phyloP scores from a whole-genome alignment of 306 rosid species.

The Rosa multiflora region DNA sequence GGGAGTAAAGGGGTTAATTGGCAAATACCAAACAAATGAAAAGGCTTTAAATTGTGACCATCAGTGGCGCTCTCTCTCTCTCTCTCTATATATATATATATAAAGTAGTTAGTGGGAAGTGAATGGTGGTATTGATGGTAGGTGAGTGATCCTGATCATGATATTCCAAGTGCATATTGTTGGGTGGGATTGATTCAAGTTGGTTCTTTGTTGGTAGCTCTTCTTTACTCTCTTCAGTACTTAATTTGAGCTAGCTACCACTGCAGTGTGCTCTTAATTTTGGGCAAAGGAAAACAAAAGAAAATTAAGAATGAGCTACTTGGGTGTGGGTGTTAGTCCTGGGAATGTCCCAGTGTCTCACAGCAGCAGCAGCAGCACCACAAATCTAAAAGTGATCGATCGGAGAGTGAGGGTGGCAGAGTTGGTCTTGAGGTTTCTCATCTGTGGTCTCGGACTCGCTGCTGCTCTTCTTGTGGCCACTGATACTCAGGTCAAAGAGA shows the following conservation, averaged over 20 bases:
- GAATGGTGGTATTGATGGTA: background rate
- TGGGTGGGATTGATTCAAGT: background rate
- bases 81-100: background rate
- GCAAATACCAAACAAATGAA: background rate
- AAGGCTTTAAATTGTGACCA: background rate
- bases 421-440: slow-evolving; percentile 64
- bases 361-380: background rate
- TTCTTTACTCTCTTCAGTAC: background rate
- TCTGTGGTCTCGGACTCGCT: slow-evolving; percentile 58
- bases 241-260: background rate
- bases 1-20: background rate
- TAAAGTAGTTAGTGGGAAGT: background rate
- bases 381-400: slow-evolving; percentile 51
- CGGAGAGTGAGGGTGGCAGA: slow-evolving; percentile 61
- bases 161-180: background rate
- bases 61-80: background rate
- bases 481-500: slow-evolving; percentile 66
- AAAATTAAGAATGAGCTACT: slow-evolving; percentile 50
- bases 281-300: background rate
- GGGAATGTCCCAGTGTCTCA: slow-evolving; percentile 71
- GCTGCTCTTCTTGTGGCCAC: slow-evolving; percentile 77
- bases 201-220: background rate
- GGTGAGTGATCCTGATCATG: background rate
- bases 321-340: slow-evolving; percentile 82
- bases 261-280: slow-evolving; percentile 10